Percentiles rank a stretch among this genome's conserved stretches.
These are phyloP conservation scores for Phaffomyces antillensis DNA, from an alignment of 805 yeast genomes.

Conservation along the genomic window DNA sequence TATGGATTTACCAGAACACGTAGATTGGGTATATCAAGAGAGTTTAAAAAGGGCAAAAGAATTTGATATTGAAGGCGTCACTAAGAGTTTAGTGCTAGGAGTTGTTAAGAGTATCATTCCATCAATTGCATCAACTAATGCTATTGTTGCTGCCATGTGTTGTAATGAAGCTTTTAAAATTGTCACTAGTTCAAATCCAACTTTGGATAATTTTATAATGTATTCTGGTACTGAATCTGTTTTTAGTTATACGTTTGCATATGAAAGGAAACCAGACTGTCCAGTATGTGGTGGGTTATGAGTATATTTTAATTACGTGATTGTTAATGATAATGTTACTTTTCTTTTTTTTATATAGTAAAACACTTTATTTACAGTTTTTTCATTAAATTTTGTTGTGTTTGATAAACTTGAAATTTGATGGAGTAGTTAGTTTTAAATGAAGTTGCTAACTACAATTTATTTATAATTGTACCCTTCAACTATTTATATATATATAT, in stretches of 20 bases:
- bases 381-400: too few species aligned
- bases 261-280: slow-evolving; percentile 56
- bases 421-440: too few species aligned
- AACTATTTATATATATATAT: too few species aligned
- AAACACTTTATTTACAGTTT: too few species aligned
- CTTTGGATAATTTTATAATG: slow-evolving; percentile 72
- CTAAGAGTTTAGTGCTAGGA: slow-evolving; percentile 67
- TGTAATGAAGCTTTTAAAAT: slow-evolving; percentile 82
- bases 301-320: not conserved
- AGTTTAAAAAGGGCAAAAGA: slow-evolving; percentile 53
- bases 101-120: slow-evolving; percentile 91
- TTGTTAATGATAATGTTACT: too few species aligned
- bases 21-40: slow-evolving; percentile 51
- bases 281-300: slow-evolving; percentile 60
- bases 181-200: slow-evolving; percentile 61
- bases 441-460: too few species aligned
- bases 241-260: slow-evolving; percentile 65
- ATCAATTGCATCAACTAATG: slow-evolving; percentile 90
- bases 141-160: slow-evolving; percentile 83
- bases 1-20: slow-evolving; percentile 60
- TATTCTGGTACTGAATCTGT: slow-evolving; percentile 79
- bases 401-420: too few species aligned
- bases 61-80: slow-evolving; percentile 66
- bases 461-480: too few species aligned
- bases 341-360: too few species aligned